Evolutionary conservation across 148 eudicot genomes (phyloP).

Genomic region (Camellia japonica): DNA sequence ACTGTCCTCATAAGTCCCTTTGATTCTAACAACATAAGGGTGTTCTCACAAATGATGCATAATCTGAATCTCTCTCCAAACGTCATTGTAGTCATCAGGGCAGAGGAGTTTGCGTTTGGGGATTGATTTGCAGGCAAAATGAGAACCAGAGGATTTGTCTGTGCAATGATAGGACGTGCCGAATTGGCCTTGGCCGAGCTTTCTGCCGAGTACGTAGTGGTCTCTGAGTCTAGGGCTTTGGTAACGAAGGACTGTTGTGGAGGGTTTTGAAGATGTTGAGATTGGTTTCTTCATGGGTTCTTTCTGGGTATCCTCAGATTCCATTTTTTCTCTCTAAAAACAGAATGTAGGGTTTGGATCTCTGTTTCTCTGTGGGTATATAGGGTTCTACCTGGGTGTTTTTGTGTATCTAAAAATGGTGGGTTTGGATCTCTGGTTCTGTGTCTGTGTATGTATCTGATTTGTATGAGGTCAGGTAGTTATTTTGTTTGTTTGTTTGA

Average conservation of each 20-base stretch:
- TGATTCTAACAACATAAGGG: slow-evolving; percentile 55
- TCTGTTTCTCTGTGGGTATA: neutral
- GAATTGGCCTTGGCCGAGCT: slow-evolving; percentile 74
- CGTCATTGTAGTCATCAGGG: slow-evolving; percentile 71
- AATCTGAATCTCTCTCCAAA: slow-evolving; percentile 79
- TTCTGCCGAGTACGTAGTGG: slow-evolving; percentile 53
- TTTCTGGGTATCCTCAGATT: slow-evolving; percentile 3
- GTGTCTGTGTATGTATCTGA: neutral
- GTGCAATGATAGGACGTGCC: slow-evolving; percentile 63
- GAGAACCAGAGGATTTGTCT: slow-evolving; percentile 44
- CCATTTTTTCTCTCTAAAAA: slow-evolving; percentile 10
- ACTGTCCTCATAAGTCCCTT: slow-evolving; percentile 64
- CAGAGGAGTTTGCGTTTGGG: slow-evolving; percentile 61
- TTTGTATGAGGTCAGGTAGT: neutral
- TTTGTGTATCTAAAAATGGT: neutral
- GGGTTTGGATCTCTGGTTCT: neutral
- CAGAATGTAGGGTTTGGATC: no score
- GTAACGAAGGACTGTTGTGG: slow-evolving; percentile 49
- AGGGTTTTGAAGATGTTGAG: slow-evolving; percentile 35
- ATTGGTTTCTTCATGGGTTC: slow-evolving; percentile 30
- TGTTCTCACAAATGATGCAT: slow-evolving; percentile 76
- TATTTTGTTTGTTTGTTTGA: neutral
- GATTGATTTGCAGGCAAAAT: slow-evolving; percentile 74
- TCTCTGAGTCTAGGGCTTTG: slow-evolving; percentile 60
- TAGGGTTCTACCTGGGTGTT: neutral